Conservation (phyloP, 2,329 filamentous ascomycete species). For the Aspergillus bombycis region DNA sequence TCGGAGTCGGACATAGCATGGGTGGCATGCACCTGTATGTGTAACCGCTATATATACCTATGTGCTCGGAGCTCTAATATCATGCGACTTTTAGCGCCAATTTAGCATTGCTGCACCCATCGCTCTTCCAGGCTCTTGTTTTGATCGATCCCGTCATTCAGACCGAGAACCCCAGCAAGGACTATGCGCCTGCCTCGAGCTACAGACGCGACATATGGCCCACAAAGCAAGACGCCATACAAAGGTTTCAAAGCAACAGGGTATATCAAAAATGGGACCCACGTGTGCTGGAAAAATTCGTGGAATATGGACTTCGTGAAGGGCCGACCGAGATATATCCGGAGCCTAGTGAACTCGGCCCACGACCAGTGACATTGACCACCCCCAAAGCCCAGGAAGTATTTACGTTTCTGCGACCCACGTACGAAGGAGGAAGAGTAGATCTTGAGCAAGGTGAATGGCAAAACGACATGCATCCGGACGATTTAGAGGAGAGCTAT, state of each 20-base stretch:
- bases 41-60: background rate
- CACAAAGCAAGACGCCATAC: slow-evolving; percentile 1
- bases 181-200: slow-evolving; percentile 3
- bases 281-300: background rate
- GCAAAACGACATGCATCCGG: slow-evolving; percentile 39
- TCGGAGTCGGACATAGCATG: slow-evolving; percentile 85
- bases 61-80: background rate
- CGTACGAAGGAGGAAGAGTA: slow-evolving; percentile 6
- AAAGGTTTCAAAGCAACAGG: background rate
- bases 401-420: slow-evolving; percentile 3
- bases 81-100: background rate
- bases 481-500: slow-evolving; percentile 20
- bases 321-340: slow-evolving; percentile 5
- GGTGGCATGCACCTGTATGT: slow-evolving; percentile 66
- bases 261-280: slow-evolving; percentile 5
- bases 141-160: slow-evolving; percentile 7
- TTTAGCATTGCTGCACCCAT: slow-evolving; percentile 3
- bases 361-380: slow-evolving; percentile 1
- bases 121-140: slow-evolving; percentile 3
- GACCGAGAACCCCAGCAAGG: background rate
- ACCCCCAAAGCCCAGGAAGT: slow-evolving; percentile 8
- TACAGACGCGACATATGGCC: slow-evolving; percentile 9
- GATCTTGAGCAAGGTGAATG: slow-evolving; percentile 6
- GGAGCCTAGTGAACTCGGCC: background rate
- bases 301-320: slow-evolving; percentile 5